These are phyloP conservation scores for Fraxinus cuspidata DNA, from an alignment of 257 asterid genomes.

Conservation along the genomic window DNA sequence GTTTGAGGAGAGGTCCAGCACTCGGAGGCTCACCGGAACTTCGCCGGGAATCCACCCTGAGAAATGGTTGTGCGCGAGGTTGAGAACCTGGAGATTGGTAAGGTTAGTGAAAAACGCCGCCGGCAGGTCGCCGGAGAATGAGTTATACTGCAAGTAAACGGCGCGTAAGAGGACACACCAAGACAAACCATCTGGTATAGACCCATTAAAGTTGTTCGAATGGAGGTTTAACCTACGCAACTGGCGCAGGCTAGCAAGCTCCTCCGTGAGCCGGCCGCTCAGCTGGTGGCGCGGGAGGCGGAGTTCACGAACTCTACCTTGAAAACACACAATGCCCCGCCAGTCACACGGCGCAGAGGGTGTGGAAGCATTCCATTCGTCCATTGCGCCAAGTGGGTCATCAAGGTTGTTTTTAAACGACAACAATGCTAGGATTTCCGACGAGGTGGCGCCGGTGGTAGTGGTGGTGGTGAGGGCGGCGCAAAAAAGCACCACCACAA, in stretches of 20 bases:
- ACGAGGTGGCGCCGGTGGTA: conserved; percentile 29
- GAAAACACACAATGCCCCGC: conserved; percentile 63
- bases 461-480: conserved; percentile 32
- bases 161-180: conserved; percentile 60
- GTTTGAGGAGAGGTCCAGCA: conserved; percentile 69
- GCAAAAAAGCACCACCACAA: conserved; percentile 36
- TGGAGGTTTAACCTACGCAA: conserved; percentile 68
- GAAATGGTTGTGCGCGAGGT: conserved; percentile 54
- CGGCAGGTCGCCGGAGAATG: conserved; percentile 55
- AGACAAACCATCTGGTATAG: conserved; percentile 55
- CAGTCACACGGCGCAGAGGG: conserved; percentile 80
- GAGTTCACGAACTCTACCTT: conserved; percentile 54
- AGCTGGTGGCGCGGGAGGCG: conserved; percentile 70
- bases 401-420: conserved; percentile 50
- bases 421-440: conserved; percentile 53
- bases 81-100: conserved; percentile 55
- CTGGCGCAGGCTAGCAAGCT: conserved; percentile 43
- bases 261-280: conserved; percentile 45
- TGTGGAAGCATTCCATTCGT: conserved; percentile 66
- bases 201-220: conserved; percentile 59
- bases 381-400: conserved; percentile 68
- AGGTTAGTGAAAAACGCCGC: conserved; percentile 50
- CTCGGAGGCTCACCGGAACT: conserved; percentile 41
- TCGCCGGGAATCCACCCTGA: conserved; percentile 43
- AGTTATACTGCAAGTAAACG: conserved; percentile 66